These are phyloP conservation scores for Salvia miltiorrhiza DNA, from an alignment of 257 asterid species.

Conservation along the genomic window DNA sequence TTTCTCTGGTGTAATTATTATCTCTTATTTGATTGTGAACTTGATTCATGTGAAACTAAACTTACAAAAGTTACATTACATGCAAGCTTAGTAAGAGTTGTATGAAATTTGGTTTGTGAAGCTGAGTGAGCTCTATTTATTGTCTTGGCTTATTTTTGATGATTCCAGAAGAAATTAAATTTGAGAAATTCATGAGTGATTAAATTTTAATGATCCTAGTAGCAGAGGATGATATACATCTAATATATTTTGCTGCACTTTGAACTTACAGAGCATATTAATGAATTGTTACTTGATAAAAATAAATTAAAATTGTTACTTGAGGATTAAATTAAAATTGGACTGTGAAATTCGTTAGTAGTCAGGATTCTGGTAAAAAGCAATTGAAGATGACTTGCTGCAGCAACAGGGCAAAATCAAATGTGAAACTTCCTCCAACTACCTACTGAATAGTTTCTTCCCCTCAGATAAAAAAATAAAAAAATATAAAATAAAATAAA, in stretches of 20 bases:
- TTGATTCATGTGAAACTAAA: neutral
- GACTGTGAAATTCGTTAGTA: neutral
- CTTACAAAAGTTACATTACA: too few relatives aligned
- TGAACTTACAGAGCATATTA: neutral
- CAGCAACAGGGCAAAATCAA: slow-evolving; percentile 14
- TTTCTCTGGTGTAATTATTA: slow-evolving; percentile 1
- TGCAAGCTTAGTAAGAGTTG: neutral
- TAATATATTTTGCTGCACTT: neutral
- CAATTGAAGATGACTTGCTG: slow-evolving; percentile 15
- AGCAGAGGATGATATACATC: neutral
- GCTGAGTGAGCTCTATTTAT: neutral
- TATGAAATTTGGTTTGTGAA: slow-evolving; percentile 16
- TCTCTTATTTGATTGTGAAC: slow-evolving; percentile 1
- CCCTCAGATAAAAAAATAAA: neutral
- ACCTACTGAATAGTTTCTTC: neutral
- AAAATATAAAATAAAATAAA: neutral
- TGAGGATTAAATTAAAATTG: neutral
- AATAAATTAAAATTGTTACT: neutral
- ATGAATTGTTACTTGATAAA: neutral
- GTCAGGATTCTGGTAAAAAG: slow-evolving; percentile 9
- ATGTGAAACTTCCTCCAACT: slow-evolving; percentile 26
- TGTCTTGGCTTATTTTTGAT: too few relatives aligned
- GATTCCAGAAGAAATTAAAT: neutral
- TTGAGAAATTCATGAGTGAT: slow-evolving; percentile 4
- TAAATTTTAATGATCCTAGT: neutral